phyloP scores from a whole-genome alignment of 2,329 filamentous ascomycete genomes.

The Lasiodiplodia sp. region DNA sequence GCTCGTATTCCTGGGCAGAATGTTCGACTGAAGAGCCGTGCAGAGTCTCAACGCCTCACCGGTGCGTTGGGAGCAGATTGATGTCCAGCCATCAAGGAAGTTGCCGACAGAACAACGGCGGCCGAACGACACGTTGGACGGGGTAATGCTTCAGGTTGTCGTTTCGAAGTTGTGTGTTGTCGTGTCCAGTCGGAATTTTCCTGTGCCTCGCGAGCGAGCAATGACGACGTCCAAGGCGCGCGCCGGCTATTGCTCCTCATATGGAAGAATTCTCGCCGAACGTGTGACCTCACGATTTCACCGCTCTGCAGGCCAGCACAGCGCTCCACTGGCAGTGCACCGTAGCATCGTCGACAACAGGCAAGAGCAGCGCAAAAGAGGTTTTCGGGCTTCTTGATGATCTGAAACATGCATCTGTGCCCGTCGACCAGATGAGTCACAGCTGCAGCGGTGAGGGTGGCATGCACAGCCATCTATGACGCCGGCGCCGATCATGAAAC shows the following conservation, averaged over 20 bases:
- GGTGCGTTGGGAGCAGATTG: background rate
- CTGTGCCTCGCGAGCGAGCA: slow-evolving; percentile 9
- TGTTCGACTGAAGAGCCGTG: slow-evolving; percentile 16
- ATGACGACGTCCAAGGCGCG: slow-evolving; percentile 18
- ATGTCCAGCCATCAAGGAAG: background rate
- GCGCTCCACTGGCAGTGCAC: slow-evolving; percentile 15
- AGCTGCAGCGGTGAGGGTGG: slow-evolving; percentile 27
- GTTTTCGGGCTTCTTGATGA: slow-evolving; percentile 18
- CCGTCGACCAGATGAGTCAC: slow-evolving; percentile 27
- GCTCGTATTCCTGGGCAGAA: slow-evolving; percentile 12
- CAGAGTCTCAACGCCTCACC: slow-evolving; percentile 1
- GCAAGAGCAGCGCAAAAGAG: slow-evolving; percentile 21
- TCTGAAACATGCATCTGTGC: slow-evolving; percentile 29
- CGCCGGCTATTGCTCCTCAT: slow-evolving; percentile 16
- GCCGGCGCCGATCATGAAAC: slow-evolving; percentile 28
- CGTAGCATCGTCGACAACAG: slow-evolving; percentile 13
- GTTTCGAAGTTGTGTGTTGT: slow-evolving; percentile 2
- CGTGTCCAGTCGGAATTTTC: slow-evolving; percentile 18
- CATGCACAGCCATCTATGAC: slow-evolving; percentile 18
- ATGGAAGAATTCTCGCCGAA: background rate
- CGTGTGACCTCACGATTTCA: slow-evolving; percentile 24
- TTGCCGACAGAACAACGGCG: background rate
- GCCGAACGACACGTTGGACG: slow-evolving; percentile 7
- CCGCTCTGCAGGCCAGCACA: slow-evolving; percentile 26
- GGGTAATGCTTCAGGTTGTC: background rate